These are phyloP conservation scores for Pseudozyma flocculosa DNA, from an alignment of 1,284 basidiomycete species.

Conservation along the genomic window DNA sequence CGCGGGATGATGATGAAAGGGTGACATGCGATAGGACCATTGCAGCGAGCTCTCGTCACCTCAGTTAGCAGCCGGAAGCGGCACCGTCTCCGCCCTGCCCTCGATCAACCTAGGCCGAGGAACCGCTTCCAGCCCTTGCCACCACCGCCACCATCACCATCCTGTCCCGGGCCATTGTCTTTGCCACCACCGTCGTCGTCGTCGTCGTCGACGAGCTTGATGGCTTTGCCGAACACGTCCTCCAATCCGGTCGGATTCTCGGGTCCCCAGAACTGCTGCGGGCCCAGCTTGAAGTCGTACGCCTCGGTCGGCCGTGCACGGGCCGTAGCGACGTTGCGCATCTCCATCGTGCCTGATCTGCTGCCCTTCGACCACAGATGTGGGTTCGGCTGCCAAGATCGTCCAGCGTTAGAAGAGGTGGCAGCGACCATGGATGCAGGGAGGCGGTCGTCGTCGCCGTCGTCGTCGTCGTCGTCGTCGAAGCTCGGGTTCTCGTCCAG, in stretches of 20 bases:
- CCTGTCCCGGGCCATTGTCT: too few relatives aligned
- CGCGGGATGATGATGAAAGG: too few relatives aligned
- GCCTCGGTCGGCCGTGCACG: slow-evolving; percentile 12
- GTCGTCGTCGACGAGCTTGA: slow-evolving; percentile 18
- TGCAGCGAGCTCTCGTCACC: too few relatives aligned
- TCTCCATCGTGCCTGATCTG: slow-evolving; percentile 3
- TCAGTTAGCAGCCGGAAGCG: too few relatives aligned
- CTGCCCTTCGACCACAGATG: too few relatives aligned
- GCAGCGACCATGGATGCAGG: background rate
- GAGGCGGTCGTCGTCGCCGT: background rate
- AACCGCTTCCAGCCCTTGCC: too few relatives aligned
- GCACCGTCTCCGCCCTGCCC: too few relatives aligned
- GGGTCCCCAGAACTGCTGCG: slow-evolving; percentile 43
- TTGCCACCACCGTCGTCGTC: too few relatives aligned
- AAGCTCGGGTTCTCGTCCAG: background rate
- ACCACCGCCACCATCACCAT: too few relatives aligned
- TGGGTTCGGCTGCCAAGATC: too few relatives aligned
- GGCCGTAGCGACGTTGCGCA: background rate
- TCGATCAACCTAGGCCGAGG: too few relatives aligned
- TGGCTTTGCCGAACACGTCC: slow-evolving; percentile 36
- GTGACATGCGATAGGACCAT: too few relatives aligned
- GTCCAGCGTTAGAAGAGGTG: background rate
- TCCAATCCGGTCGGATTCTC: slow-evolving; percentile 43
- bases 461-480: slow-evolving; percentile 4
- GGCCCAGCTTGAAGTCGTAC: slow-evolving; percentile 31